A percentile compares a stretch with the other conserved stretches of the same genome.
phyloP scores from a whole-genome alignment of 352 stramenopile species.

The Globisporangium cederbergense region DNA sequence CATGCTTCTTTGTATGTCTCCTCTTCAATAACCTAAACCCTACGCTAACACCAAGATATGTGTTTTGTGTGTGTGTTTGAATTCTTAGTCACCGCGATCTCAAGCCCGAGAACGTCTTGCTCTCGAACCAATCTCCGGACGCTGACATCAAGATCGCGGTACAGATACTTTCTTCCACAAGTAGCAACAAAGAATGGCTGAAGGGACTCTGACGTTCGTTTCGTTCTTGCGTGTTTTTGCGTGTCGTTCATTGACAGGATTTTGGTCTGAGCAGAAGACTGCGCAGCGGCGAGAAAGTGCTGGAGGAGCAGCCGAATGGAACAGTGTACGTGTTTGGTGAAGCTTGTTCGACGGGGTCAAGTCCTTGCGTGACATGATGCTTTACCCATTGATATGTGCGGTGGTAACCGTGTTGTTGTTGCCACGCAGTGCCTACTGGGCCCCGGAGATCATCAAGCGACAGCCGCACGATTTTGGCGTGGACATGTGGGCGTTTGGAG shows the following conservation, averaged over 20 bases:
- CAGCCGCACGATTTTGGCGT: constrained; percentile 68
- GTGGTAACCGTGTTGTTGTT: constrained; percentile 3
- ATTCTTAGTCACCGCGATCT: constrained; percentile 58
- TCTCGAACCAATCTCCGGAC: constrained; percentile 49
- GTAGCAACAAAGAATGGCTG: background rate
- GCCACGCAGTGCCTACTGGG: constrained; percentile 60
- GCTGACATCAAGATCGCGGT: constrained; percentile 74
- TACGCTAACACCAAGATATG: background rate
- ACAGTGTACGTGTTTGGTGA: constrained; percentile 43
- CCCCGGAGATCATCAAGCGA: constrained; percentile 69
- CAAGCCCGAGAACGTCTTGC: constrained; percentile 75
- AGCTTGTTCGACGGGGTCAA: too few species aligned
- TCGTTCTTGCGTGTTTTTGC: background rate
- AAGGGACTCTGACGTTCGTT: background rate
- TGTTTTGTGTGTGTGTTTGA: background rate
- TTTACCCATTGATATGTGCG: background rate
- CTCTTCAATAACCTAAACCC: background rate
- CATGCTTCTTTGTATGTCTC: background rate
- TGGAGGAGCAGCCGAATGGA: constrained; percentile 57
- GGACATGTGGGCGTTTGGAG: constrained; percentile 81
- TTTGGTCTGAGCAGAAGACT: constrained; percentile 62
- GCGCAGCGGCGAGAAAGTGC: constrained; percentile 34
- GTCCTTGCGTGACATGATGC: background rate
- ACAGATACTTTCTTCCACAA: background rate
- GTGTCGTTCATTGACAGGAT: constrained; percentile 29